A percentile compares a stretch with the other conserved stretches of the same genome.
phyloP scores from a whole-genome alignment of 768 basidiomycete species.

The Heimioporus sp. region DNA sequence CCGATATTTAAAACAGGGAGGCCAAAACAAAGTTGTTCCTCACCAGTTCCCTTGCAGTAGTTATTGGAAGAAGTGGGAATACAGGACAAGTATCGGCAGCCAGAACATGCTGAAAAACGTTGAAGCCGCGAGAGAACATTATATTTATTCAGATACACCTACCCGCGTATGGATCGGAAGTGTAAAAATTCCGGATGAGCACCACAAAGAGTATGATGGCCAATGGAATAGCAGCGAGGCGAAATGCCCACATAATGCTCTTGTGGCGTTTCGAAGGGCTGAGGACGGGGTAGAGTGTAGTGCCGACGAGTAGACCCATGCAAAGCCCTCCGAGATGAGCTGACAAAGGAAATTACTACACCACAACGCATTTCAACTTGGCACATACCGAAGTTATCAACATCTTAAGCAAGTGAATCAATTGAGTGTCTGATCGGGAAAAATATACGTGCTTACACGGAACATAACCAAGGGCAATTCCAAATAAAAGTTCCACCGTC shows the following conservation, averaged over 20 bases:
- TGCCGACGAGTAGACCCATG: conserved; percentile 80
- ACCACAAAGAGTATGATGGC: conserved; percentile 80
- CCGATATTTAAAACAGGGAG: conserved; percentile 2
- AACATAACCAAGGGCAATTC: conserved; percentile 80
- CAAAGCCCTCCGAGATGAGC: conserved; percentile 87
- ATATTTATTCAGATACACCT: conserved; percentile 21
- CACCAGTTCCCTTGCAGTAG: conserved; percentile 54
- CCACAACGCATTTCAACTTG: not conserved
- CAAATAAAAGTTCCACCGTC: conserved; percentile 83
- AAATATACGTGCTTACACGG: conserved; percentile 54
- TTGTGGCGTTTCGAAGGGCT: conserved; percentile 74
- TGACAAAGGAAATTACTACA: conserved; percentile 24
- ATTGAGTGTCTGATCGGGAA: not conserved
- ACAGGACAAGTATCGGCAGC: conserved; percentile 89
- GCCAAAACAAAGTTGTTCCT: not conserved
- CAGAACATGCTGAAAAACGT: conserved; percentile 61
- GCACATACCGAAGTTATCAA: conserved; percentile 83
- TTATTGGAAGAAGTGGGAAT: conserved; percentile 75
- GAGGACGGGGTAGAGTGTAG: conserved; percentile 87
- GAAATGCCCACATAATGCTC: conserved; percentile 67
- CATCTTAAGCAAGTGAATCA: conserved; percentile 43
- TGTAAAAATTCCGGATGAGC: conserved; percentile 87
- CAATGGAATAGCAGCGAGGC: conserved; percentile 71
- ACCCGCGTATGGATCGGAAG: conserved; percentile 81
- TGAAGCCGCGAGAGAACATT: not conserved